Conservation (phyloP, 192 early-diverging fungal genomes). For the Coemansia sp. region DNA sequence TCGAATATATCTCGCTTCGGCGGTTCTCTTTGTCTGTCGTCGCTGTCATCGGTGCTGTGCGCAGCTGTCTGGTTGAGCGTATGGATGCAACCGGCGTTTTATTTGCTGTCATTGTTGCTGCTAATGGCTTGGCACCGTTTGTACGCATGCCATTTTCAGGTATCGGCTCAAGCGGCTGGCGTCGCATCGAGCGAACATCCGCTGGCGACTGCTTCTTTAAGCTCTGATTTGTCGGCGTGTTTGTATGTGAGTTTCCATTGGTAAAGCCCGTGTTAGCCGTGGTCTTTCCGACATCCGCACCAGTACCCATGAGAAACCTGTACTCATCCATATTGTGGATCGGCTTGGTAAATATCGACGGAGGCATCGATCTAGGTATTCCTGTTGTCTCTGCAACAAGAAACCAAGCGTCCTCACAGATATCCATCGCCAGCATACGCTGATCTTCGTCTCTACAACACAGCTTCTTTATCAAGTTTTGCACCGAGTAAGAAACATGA, state of each 20-base stretch:
- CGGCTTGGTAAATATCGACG: slow-evolving; percentile 40
- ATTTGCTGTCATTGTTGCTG: not conserved
- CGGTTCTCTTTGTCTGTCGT: not conserved
- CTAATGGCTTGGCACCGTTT: not conserved
- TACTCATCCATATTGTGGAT: slow-evolving; percentile 44
- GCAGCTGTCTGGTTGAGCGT: slow-evolving; percentile 6
- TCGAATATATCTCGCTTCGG: not conserved
- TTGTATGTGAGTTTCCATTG: not conserved
- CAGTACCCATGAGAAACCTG: slow-evolving; percentile 8
- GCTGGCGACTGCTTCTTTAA: not conserved
- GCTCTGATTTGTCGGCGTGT: not conserved
- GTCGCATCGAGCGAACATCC: not conserved
- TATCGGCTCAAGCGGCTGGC: slow-evolving; percentile 1
- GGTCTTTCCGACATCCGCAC: not conserved
- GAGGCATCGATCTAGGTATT: slow-evolving; percentile 33
- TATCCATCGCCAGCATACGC: slow-evolving; percentile 35
- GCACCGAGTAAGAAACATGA: slow-evolving; percentile 61
- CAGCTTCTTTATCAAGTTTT: slow-evolving; percentile 66
- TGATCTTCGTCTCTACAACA: slow-evolving; percentile 66
- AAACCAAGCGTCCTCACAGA: slow-evolving; percentile 40
- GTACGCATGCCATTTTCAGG: slow-evolving; percentile 1
- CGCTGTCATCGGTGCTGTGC: not conserved
- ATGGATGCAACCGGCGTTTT: slow-evolving; percentile 3
- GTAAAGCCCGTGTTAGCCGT: not conserved
- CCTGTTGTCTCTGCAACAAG: slow-evolving; percentile 20